Evolutionary conservation across 73 alveolate species (phyloP), one percentile per base, ranked within the genome.

Genomic region (Paramecium caudatum): DNA sequence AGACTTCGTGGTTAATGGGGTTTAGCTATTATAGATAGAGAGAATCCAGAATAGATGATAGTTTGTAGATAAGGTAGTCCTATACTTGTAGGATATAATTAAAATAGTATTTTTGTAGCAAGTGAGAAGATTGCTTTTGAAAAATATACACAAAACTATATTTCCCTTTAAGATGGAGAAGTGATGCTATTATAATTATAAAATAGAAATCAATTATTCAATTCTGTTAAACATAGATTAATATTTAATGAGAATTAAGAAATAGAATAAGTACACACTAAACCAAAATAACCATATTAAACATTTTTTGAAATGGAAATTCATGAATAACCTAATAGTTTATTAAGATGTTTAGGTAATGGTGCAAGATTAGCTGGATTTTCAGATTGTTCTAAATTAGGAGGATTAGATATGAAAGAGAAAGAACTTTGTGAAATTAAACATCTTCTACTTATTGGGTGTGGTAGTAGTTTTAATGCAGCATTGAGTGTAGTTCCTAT

Each of bases 121-220:
- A 78, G 95, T 37, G 98, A 96, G 41, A 94, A 91, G 34, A 86
- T 95, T 21, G 98, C 95, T 3, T 95, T 96, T 91, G 93, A 93
- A 37, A 92, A 94, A 61, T 95, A 90, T 90, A 96, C 99, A 4
- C 82, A 92, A 63, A 82, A 91, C 49, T 96, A 95, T 63, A 82
- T 93, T 49, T 90, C 87, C 6, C 94, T 96, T 13, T 94, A 95
- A 34, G 96, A 94, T 43, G 95, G 96, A 37, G 97, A 94, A 78
- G 94, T 96, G 46, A 85, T 63, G 84, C 50, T 63, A 86, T 78
- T 95, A 23, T 82, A 63, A 61, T 65, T 86, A n/a, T 46, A 84
- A 30, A 46, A 84, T 36, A 61, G 83, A 49, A 81, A 86, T 48
- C 41, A 92, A 63, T 65, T 91, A 68, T 86, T 37, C 82, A 86